These are phyloP conservation scores for Aspergillus niger DNA, from an alignment of 2,329 filamentous ascomycete genomes.

Conservation along the genomic window DNA sequence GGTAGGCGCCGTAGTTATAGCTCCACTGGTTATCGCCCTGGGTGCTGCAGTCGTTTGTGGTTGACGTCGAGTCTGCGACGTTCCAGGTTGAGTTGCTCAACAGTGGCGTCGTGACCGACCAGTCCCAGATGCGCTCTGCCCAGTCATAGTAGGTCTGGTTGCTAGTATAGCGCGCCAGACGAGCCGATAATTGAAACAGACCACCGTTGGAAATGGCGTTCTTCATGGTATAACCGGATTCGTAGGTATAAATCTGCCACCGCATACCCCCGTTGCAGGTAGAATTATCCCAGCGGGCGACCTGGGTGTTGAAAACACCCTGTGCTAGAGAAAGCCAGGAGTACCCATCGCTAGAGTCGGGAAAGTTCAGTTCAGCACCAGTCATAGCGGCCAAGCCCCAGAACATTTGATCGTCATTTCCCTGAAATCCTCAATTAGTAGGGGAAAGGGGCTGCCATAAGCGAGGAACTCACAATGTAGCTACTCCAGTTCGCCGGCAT, in stretches of 20 bases:
- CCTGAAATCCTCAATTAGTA: conserved; percentile 35
- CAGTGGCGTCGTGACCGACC: conserved; percentile 54
- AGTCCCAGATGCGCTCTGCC: conserved; percentile 69
- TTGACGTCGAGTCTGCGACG: conserved; percentile 59
- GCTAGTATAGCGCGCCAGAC: conserved; percentile 34
- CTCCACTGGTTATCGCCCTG: conserved; percentile 58
- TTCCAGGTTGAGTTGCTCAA: conserved; percentile 51
- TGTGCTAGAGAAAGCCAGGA: conserved; percentile 79
- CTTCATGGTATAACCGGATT: conserved; percentile 37
- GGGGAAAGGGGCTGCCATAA: not conserved
- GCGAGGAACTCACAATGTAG: conserved; percentile 12
- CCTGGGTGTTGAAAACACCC: conserved; percentile 79
- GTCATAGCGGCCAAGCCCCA: conserved; percentile 60
- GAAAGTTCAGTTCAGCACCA: conserved; percentile 52
- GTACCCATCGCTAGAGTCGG: conserved; percentile 54
- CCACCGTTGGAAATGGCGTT: conserved; percentile 39
- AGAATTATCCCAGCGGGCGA: conserved; percentile 66
- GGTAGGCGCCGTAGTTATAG: conserved; percentile 60
- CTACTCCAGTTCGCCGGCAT: conserved; percentile 44
- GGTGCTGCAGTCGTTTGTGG: conserved; percentile 53
- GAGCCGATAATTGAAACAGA: conserved; percentile 36
- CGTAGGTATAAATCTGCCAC: conserved; percentile 38
- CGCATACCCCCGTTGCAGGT: conserved; percentile 70
- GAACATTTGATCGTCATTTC: conserved; percentile 62
- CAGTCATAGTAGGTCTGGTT: conserved; percentile 53